A percentile compares a stretch with the other conserved stretches of the same genome.
These are phyloP conservation scores for Ustilaginoidea virens DNA, from an alignment of 2,329 filamentous ascomycete species.

Conservation along the genomic window DNA sequence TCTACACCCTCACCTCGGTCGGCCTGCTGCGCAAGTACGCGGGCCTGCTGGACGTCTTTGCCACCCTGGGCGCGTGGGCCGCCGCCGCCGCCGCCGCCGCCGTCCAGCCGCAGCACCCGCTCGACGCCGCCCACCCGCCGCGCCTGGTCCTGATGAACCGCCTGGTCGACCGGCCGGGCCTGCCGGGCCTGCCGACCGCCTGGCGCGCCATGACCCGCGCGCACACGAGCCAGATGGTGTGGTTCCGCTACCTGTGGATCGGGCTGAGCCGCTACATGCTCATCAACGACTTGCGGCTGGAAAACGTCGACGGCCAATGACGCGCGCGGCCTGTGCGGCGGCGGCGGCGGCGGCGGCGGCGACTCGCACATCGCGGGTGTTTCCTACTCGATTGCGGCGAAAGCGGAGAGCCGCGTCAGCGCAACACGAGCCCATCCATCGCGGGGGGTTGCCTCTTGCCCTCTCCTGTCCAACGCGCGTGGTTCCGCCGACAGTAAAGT, in stretches of 20 bases:
- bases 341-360: no score
- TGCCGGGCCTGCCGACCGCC: constrained; percentile 41
- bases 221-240: constrained; percentile 93
- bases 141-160: constrained; percentile 58
- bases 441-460: no score
- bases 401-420: no score
- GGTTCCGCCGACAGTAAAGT: no score
- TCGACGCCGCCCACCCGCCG: constrained; percentile 27
- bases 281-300: constrained; percentile 66
- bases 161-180: constrained; percentile 42
- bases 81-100: constrained; percentile 14
- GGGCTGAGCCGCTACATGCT: constrained; percentile 84
- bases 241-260: constrained; percentile 97
- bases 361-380: no score
- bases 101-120: constrained; percentile 13
- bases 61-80: constrained; percentile 47
- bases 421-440: no score
- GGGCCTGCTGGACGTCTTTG: constrained; percentile 58
- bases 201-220: constrained; percentile 79
- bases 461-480: no score
- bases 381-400: no score
- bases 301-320: constrained; percentile 17
- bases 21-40: constrained; percentile 66
- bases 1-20: constrained; percentile 73
- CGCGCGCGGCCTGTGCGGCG: no score